A percentile compares a stretch with the other conserved stretches of the same genome.
These are phyloP conservation scores for Pichia sp. DNA, from an alignment of 1,139 yeast species.

Conservation along the genomic window DNA sequence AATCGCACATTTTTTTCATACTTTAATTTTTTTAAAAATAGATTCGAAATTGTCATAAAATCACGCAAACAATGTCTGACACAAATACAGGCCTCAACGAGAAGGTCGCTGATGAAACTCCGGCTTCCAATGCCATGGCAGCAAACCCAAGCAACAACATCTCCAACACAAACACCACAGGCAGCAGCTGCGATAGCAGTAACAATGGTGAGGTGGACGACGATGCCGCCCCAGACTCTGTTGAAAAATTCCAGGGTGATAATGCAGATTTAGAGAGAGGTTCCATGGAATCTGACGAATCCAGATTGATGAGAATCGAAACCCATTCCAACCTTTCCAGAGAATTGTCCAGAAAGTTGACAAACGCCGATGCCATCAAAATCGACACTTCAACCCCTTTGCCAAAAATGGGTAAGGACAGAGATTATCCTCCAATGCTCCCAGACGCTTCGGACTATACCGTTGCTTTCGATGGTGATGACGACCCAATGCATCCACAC, in stretches of 20 bases:
- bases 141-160: too few species aligned
- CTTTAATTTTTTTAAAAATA: too few species aligned
- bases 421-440: constrained; percentile 50
- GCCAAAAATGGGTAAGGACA: constrained; percentile 59
- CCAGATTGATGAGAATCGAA: constrained; percentile 19
- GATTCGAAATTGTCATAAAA: too few species aligned
- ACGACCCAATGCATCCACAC: constrained; percentile 62
- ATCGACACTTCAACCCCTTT: constrained; percentile 31
- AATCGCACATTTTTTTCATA: too few species aligned
- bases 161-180: neutral
- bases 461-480: constrained; percentile 59
- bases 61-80: too few species aligned
- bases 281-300: constrained; percentile 13
- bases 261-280: constrained; percentile 12
- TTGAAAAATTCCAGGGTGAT: neutral
- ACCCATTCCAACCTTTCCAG: constrained; percentile 23
- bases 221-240: neutral
- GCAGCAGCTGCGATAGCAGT: neutral
- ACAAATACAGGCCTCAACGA: too few species aligned
- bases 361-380: constrained; percentile 28
- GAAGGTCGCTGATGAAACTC: too few species aligned
- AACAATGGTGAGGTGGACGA: neutral
- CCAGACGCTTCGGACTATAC: constrained; percentile 52
- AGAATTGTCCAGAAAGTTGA: constrained; percentile 30
- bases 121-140: too few species aligned